phyloP scores from a whole-genome alignment of 2,329 filamentous ascomycete species.

The Didymella pinodella region DNA sequence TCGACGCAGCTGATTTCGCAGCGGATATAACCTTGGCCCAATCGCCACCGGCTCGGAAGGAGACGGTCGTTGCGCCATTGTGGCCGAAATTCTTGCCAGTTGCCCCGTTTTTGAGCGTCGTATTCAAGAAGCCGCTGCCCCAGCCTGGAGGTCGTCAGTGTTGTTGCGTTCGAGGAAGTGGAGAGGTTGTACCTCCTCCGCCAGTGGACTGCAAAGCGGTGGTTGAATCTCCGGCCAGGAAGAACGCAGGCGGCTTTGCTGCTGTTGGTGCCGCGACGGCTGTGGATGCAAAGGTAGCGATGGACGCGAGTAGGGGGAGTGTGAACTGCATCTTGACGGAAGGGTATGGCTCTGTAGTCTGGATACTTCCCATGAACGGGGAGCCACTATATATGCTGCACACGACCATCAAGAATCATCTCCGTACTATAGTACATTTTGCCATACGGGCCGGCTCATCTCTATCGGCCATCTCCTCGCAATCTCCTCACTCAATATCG shows the following conservation, averaged over 20 bases:
- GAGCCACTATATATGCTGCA: conserved; percentile 1
- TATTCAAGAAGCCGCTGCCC: conserved; percentile 64
- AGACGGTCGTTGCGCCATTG: conserved; percentile 62
- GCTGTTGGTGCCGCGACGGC: conserved; percentile 10
- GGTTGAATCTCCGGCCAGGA: conserved; percentile 50
- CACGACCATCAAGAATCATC: neutral
- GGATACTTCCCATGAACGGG: neutral
- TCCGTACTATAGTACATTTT: neutral
- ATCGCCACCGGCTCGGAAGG: conserved; percentile 60
- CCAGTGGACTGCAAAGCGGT: conserved; percentile 40
- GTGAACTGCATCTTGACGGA: conserved; percentile 13
- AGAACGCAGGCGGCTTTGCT: conserved; percentile 35
- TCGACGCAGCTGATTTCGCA: conserved; percentile 46
- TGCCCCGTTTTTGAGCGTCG: conserved; percentile 57
- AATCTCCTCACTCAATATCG: conserved; percentile 13
- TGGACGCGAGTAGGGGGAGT: conserved; percentile 12
- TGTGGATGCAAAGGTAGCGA: conserved; percentile 6
- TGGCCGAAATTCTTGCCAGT: conserved; percentile 64
- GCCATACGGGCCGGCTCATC: neutral
- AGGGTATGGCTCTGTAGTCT: neutral
- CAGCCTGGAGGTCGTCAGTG: conserved; percentile 52
- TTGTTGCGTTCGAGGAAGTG: neutral
- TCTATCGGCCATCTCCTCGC: neutral
- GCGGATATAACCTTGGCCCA: conserved; percentile 61
- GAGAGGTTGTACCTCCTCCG: conserved; percentile 27